These are phyloP conservation scores for Fusarium hostae DNA, from an alignment of 2,329 filamentous ascomycete species.

Conservation along the genomic window DNA sequence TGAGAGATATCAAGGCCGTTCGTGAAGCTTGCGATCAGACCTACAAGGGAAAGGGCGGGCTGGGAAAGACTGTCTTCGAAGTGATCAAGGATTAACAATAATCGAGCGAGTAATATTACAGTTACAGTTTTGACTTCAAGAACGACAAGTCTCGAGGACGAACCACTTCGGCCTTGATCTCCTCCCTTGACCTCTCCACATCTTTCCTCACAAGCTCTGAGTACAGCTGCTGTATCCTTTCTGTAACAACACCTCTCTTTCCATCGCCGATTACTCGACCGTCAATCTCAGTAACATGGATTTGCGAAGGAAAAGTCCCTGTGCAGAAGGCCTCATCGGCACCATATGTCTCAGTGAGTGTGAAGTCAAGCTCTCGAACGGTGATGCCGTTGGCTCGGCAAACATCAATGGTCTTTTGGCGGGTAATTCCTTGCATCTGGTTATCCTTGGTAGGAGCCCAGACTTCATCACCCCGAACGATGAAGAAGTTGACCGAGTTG, in stretches of 20 bases:
- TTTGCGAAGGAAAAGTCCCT: neutral
- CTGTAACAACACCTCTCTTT: neutral
- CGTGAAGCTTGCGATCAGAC: neutral
- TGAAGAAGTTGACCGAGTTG: slow-evolving; percentile 18
- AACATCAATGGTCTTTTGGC: neutral
- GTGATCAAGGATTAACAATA: neutral
- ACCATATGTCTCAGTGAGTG: neutral
- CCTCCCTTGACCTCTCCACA: neutral
- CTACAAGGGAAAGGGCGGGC: rapidly evolving
- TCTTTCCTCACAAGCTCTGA: neutral
- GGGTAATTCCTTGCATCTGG: slow-evolving; percentile 7
- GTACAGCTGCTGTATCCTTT: neutral
- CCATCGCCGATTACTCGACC: neutral
- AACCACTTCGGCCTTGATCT: neutral
- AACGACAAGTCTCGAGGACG: neutral
- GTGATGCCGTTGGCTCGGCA: neutral
- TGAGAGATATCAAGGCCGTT: neutral
- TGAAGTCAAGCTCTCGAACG: neutral
- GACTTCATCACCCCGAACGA: neutral
- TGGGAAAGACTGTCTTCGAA: neutral
- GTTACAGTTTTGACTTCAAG: slow-evolving; percentile 1
- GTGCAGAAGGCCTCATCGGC: slow-evolving; percentile 10
- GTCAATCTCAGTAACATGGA: neutral
- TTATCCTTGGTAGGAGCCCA: slow-evolving; percentile 15
- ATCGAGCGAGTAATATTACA: rapidly evolving